phyloP scores from a whole-genome alignment of 129 eudicot species.

The Escallonia herrerae region DNA sequence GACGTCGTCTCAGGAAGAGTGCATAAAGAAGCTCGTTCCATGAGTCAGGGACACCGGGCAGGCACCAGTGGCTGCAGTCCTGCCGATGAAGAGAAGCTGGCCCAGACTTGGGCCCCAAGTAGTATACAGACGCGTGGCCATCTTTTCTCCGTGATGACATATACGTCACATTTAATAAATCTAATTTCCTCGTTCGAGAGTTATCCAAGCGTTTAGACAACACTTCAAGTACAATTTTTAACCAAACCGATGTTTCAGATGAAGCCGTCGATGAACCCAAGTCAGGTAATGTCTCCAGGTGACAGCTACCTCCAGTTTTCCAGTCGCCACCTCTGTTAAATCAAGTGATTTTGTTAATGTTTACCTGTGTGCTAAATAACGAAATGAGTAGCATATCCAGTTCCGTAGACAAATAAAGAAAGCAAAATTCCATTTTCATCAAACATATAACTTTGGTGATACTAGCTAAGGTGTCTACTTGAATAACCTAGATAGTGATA shows the following conservation, averaged over 20 bases:
- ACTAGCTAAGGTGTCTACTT: neutral
- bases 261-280: constrained; percentile 37
- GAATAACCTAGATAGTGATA: no score
- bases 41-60: constrained; percentile 84
- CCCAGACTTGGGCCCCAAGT: constrained; percentile 43
- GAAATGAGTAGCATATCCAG: neutral
- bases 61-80: constrained; percentile 98
- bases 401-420: no score
- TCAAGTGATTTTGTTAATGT: constrained; percentile 4
- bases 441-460: neutral
- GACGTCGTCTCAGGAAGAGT: constrained; percentile 43
- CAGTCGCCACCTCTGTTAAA: constrained; percentile 70
- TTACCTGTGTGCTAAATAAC: no score
- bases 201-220: constrained; percentile 27
- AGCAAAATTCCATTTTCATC: no score
- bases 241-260: constrained; percentile 26
- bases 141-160: constrained; percentile 75
- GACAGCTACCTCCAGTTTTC: constrained; percentile 87
- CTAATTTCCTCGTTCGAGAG: constrained; percentile 16
- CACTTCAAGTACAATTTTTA: constrained; percentile 31
- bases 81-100: constrained; percentile 64
- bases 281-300: constrained; percentile 63
- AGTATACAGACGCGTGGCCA: constrained; percentile 76
- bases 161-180: constrained; percentile 57
- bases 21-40: constrained; percentile 83